Evolutionary conservation across 140 eudicot species (phyloP).

Genomic region (Cichorium intybus): DNA sequence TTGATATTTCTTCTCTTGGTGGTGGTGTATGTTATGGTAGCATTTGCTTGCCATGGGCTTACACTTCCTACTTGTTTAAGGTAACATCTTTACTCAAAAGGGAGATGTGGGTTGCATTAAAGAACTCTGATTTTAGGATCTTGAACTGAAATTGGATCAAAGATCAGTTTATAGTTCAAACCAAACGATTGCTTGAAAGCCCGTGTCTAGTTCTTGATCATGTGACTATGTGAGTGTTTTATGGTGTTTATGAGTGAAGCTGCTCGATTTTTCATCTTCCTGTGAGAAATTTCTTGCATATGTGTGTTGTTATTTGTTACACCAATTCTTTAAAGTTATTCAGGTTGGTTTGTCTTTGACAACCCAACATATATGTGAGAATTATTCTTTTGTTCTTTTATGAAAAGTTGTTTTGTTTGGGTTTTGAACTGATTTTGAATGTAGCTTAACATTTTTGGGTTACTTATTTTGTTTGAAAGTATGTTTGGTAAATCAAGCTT

Average conservation of each 20-base stretch:
- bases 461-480: too few species aligned
- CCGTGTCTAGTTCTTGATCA: not conserved
- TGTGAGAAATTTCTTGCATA: not conserved
- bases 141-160: not conserved
- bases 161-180: slow-evolving; percentile 4
- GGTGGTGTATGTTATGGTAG: slow-evolving; percentile 55
- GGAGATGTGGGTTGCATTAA: slow-evolving; percentile 1
- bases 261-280: not conserved
- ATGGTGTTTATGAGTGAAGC: not conserved
- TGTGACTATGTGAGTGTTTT: not conserved
- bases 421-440: not conserved
- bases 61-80: slow-evolving; percentile 53
- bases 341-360: not conserved
- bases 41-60: slow-evolving; percentile 75
- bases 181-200: not conserved
- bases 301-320: not conserved
- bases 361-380: not conserved
- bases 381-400: not conserved
- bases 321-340: not conserved
- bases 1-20: slow-evolving; percentile 57
- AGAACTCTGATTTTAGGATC: not conserved
- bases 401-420: not conserved
- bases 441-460: too few species aligned
- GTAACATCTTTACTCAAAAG: slow-evolving; percentile 14
- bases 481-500: too few species aligned